Conservation (phyloP, 2,329 filamentous ascomycete genomes). For the Neonectria hederae region DNA sequence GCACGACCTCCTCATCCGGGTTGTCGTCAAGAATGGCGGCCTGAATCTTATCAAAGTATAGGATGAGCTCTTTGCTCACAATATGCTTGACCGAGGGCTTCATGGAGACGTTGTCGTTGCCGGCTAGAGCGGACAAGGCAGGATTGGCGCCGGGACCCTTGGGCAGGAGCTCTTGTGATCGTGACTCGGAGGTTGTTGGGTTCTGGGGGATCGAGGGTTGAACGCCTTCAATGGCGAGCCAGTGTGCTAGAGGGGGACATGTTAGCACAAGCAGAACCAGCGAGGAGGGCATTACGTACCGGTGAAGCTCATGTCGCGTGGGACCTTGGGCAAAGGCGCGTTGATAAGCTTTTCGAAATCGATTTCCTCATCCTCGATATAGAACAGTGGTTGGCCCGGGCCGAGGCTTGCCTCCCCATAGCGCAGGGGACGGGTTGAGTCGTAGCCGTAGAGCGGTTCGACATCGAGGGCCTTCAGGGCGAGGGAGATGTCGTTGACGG, state of each 20-base stretch:
- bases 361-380: conserved; percentile 97
- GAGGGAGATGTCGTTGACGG: conserved; percentile 87
- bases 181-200: conserved; percentile 84
- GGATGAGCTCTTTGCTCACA: conserved; percentile 91
- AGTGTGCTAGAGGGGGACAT: conserved; percentile 73
- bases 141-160: conserved; percentile 91
- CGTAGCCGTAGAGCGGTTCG: conserved; percentile 96
- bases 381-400: conserved; percentile 93
- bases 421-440: conserved; percentile 85
- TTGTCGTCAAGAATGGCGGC: conserved; percentile 87
- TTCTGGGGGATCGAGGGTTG: conserved; percentile 98
- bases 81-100: conserved; percentile 96
- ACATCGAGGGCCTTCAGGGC: conserved; percentile 89
- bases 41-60: conserved; percentile 97
- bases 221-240: conserved; percentile 96
- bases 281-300: conserved; percentile 59
- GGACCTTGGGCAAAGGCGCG: conserved; percentile 92
- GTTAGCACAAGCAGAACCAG: conserved; percentile 22
- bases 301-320: conserved; percentile 90
- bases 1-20: conserved; percentile 77
- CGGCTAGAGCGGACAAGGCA: conserved; percentile 81
- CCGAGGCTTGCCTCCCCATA: conserved; percentile 96
- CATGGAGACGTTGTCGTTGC: conserved; percentile 83
- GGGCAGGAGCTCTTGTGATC: conserved; percentile 84
- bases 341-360: conserved; percentile 99